Conservation (phyloP, 208 protist genomes). For the Plasmodiophora brassicae region DNA sequence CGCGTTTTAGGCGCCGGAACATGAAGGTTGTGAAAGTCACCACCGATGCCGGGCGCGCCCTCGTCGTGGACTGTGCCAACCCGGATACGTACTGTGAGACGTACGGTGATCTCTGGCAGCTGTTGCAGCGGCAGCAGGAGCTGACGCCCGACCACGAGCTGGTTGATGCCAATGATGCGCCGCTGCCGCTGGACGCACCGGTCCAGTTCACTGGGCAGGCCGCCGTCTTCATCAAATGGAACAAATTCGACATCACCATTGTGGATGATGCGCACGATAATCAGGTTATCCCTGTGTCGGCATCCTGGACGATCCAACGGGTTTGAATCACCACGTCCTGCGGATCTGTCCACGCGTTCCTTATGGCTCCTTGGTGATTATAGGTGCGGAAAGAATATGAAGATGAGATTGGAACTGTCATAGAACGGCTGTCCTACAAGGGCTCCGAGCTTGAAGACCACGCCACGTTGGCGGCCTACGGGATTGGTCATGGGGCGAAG, state of each 20-base stretch:
- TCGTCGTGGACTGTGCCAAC: background rate
- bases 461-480: background rate
- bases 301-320: background rate
- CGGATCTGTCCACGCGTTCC: background rate
- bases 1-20: too few relatives aligned
- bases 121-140: background rate
- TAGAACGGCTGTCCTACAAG: background rate
- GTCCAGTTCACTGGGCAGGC: background rate
- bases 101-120: background rate
- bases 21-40: background rate
- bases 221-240: background rate
- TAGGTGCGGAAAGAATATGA: slow-evolving; percentile 24
- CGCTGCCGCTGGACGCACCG: background rate
- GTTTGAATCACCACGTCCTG: too few relatives aligned
- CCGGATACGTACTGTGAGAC: background rate
- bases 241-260: background rate
- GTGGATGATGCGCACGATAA: background rate
- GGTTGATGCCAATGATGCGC: slow-evolving; percentile 14
- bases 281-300: background rate
- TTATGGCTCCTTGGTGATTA: background rate
- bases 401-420: background rate
- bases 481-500: background rate
- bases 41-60: background rate
- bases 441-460: background rate
- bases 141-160: background rate